Evolutionary conservation across 768 basidiomycete genomes (phyloP).

Genomic region (Trametes cubensis): DNA sequence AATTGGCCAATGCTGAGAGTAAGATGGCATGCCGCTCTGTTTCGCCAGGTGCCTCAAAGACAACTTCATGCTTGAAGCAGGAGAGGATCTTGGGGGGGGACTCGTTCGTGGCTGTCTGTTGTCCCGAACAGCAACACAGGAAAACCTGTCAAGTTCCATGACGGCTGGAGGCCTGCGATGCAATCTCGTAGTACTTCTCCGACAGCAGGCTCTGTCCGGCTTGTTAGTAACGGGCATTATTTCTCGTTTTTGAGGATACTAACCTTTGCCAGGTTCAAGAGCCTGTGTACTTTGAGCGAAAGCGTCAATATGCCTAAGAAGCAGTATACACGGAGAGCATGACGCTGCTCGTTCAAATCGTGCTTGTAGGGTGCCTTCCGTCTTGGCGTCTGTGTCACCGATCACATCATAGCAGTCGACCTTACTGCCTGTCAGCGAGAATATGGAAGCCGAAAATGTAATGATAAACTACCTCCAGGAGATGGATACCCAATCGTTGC

Average conservation of each 20-base stretch:
- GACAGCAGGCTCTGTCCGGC: slow-evolving; percentile 65
- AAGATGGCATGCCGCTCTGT: slow-evolving; percentile 68
- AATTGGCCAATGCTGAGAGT: slow-evolving; percentile 42
- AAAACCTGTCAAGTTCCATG: slow-evolving; percentile 62
- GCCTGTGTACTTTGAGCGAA: slow-evolving; percentile 69
- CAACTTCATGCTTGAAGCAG: slow-evolving; percentile 85
- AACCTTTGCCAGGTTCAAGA: slow-evolving; percentile 67
- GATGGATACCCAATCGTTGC: slow-evolving; percentile 69
- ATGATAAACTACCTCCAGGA: slow-evolving; percentile 62
- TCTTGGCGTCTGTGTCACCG: slow-evolving; percentile 75
- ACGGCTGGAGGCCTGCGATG: slow-evolving; percentile 54
- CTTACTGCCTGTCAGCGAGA: slow-evolving; percentile 42
- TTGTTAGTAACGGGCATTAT: no score
- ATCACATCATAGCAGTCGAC: slow-evolving; percentile 84
- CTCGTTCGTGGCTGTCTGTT: slow-evolving; percentile 62
- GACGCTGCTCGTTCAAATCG: slow-evolving; percentile 75
- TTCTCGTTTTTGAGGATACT: slow-evolving; percentile 7
- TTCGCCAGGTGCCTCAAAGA: slow-evolving; percentile 81
- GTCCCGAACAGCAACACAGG: slow-evolving; percentile 81
- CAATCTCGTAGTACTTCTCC: slow-evolving; percentile 63
- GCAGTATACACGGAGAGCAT: slow-evolving; percentile 83
- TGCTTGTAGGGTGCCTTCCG: slow-evolving; percentile 70
- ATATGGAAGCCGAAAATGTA: no score
- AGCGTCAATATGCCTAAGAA: slow-evolving; percentile 82
- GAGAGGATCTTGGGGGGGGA: slow-evolving; percentile 65